Percentiles rank a stretch among this genome's conserved stretches.
phyloP scores from a whole-genome alignment of 441 rosid genomes.

The Codiaeum variegatum region DNA sequence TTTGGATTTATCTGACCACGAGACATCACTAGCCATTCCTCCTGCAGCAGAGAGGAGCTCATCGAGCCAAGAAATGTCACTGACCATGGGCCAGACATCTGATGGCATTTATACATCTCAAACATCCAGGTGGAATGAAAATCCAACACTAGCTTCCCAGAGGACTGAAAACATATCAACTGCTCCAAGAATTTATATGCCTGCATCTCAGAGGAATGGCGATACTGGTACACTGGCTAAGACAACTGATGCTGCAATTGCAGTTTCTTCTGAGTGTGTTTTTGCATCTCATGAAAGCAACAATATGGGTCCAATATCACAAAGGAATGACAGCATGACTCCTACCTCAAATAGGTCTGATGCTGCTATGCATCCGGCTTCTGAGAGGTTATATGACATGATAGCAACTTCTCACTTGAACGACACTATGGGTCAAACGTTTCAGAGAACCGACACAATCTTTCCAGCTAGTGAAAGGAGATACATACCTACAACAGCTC shows the following conservation, averaged over 20 bases:
- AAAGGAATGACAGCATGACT: slow-evolving; percentile 8
- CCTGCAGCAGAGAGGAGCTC: slow-evolving; percentile 20
- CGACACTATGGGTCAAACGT: slow-evolving; percentile 13
- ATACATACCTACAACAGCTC: slow-evolving; percentile 29
- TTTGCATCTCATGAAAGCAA: slow-evolving; percentile 17
- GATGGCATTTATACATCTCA: slow-evolving; percentile 27
- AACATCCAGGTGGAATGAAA: slow-evolving; percentile 34
- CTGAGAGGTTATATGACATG: slow-evolving; percentile 23
- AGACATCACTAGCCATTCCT: slow-evolving; percentile 14
- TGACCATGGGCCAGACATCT: slow-evolving; percentile 20
- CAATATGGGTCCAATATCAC: slow-evolving; percentile 1
- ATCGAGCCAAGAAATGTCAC: slow-evolving; percentile 25
- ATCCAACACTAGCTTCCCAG: slow-evolving; percentile 21
- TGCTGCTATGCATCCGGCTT: slow-evolving; percentile 9
- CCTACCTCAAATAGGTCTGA: slow-evolving; percentile 12
- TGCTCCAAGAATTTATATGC: slow-evolving; percentile 25
- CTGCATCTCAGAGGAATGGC: slow-evolving; percentile 24
- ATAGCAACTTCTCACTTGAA: slow-evolving; percentile 23
- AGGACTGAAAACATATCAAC: slow-evolving; percentile 23
- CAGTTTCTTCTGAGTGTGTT: slow-evolving; percentile 16
- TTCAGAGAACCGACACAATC: slow-evolving; percentile 18
- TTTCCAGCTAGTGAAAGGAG: slow-evolving; percentile 34
- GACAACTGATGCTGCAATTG: slow-evolving; percentile 18
- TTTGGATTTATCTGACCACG: slow-evolving; percentile 24
- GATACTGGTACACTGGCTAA: slow-evolving; percentile 15